These are phyloP conservation scores for Ophiocordyceps camponoti-saundersi DNA, from an alignment of 2,329 filamentous ascomycete species.

Conservation along the genomic window DNA sequence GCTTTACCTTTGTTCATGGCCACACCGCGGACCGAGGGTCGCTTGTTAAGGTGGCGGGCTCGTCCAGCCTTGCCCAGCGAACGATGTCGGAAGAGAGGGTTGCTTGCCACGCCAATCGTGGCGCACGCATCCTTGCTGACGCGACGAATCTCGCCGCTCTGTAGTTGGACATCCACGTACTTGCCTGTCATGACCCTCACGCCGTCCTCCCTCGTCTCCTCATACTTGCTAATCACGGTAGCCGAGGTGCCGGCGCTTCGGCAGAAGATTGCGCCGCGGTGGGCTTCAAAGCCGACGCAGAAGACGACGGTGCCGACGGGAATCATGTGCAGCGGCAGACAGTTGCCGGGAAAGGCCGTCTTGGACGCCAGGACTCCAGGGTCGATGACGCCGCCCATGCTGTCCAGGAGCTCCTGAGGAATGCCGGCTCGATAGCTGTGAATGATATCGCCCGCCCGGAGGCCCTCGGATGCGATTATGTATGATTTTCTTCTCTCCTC, in stretches of 20 bases:
- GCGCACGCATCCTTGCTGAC: constrained; percentile 88
- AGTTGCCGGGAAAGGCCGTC: constrained; percentile 90
- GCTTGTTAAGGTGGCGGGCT: constrained; percentile 81
- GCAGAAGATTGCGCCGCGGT: constrained; percentile 73
- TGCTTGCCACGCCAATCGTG: constrained; percentile 88
- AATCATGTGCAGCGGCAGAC: constrained; percentile 87
- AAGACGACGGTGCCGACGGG: constrained; percentile 86
- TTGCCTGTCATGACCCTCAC: constrained; percentile 48
- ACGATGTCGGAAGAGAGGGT: constrained; percentile 75
- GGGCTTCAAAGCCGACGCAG: constrained; percentile 65
- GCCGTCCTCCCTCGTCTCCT: constrained; percentile 46
- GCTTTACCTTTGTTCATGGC: constrained; percentile 86
- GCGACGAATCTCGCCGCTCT: constrained; percentile 82
- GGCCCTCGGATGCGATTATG: constrained; percentile 87
- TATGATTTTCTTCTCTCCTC: constrained; percentile 66
- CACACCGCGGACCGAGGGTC: constrained; percentile 89
- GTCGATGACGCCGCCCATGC: constrained; percentile 86
- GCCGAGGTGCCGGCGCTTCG: constrained; percentile 88
- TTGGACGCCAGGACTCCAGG: constrained; percentile 90
- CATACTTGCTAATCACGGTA: constrained; percentile 76
- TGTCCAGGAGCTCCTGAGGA: constrained; percentile 67
- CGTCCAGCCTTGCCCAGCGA: constrained; percentile 92
- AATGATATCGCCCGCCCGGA: constrained; percentile 78
- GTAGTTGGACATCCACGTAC: constrained; percentile 70
- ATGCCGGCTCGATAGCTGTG: constrained; percentile 88